Conservation (phyloP, 139 green algal species). For the Chlorella vulgaris region DNA sequence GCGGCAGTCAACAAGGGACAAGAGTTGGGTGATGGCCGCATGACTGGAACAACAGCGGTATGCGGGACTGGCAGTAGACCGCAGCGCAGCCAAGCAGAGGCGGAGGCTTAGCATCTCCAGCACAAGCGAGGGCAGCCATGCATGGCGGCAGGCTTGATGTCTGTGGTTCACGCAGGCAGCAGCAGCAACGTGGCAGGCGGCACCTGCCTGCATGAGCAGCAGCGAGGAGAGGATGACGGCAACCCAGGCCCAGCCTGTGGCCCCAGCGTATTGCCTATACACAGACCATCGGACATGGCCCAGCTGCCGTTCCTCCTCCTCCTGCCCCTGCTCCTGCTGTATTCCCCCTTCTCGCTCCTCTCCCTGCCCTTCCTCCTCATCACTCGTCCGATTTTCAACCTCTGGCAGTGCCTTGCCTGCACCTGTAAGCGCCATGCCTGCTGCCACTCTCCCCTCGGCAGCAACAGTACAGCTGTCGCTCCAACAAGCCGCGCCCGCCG, state of each 20-base stretch:
- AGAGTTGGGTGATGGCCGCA: no score
- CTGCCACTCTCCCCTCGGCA: no score
- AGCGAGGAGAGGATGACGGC: conserved; percentile 60
- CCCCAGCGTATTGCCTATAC: conserved; percentile 58
- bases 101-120: no score
- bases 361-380: background rate
- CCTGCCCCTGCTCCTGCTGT: conserved; percentile 33
- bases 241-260: conserved; percentile 52
- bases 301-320: conserved; percentile 48
- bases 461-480: no score
- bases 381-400: background rate
- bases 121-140: no score
- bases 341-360: background rate
- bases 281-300: conserved; percentile 61
- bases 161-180: no score
- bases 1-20: no score
- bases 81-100: no score
- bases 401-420: background rate
- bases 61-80: no score
- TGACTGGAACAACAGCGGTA: no score
- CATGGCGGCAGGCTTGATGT: no score
- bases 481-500: conserved; percentile 39
- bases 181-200: background rate
- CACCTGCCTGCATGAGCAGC: conserved; percentile 69
- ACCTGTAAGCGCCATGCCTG: background rate